phyloP scores from a whole-genome alignment of 2,329 filamentous ascomycete genomes.

The Fusarium floridanum region DNA sequence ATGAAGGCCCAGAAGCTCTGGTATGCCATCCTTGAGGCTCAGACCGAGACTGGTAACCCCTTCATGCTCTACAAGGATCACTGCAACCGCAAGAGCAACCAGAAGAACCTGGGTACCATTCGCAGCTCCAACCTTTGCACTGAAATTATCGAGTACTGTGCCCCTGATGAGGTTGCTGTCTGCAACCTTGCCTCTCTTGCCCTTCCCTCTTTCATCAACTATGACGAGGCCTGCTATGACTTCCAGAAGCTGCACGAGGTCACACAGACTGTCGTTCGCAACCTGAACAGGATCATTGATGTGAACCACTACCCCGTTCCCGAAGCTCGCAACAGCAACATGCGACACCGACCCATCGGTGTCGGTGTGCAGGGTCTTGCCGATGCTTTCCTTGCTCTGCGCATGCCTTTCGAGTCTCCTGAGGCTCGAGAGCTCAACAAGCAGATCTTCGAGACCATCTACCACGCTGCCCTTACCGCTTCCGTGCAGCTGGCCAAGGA shows the following conservation, averaged over 20 bases:
- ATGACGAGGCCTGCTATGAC: slow-evolving; percentile 86
- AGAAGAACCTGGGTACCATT: slow-evolving; percentile 99
- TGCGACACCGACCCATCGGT: slow-evolving; percentile 95
- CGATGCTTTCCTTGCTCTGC: slow-evolving; percentile 96
- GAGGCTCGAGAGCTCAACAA: slow-evolving; percentile 95
- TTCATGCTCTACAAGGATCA: slow-evolving; percentile 99
- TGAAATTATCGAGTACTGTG: slow-evolving; percentile 97
- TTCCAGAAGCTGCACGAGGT: slow-evolving; percentile 98
- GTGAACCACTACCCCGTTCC: slow-evolving; percentile 98
- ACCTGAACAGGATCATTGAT: slow-evolving; percentile 98
- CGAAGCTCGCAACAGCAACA: slow-evolving; percentile 95
- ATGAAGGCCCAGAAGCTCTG: slow-evolving; percentile 99
- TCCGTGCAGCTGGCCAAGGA: slow-evolving; percentile 89
- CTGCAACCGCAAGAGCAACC: slow-evolving; percentile 99
- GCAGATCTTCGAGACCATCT: slow-evolving; percentile 99
- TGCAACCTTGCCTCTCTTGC: slow-evolving; percentile 98
- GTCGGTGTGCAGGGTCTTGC: slow-evolving; percentile 98
- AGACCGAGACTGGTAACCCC: slow-evolving; percentile 98
- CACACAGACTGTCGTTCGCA: slow-evolving; percentile 89
- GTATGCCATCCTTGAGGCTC: slow-evolving; percentile 98
- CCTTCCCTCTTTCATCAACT: slow-evolving; percentile 91
- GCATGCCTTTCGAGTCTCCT: slow-evolving; percentile 95
- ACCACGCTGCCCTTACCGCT: slow-evolving; percentile 92
- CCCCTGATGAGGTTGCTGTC: slow-evolving; percentile 97
- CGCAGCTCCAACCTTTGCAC: slow-evolving; percentile 99